Conservation (phyloP, 768 basidiomycete species). For the Porphyrellus cyaneotinctus region DNA sequence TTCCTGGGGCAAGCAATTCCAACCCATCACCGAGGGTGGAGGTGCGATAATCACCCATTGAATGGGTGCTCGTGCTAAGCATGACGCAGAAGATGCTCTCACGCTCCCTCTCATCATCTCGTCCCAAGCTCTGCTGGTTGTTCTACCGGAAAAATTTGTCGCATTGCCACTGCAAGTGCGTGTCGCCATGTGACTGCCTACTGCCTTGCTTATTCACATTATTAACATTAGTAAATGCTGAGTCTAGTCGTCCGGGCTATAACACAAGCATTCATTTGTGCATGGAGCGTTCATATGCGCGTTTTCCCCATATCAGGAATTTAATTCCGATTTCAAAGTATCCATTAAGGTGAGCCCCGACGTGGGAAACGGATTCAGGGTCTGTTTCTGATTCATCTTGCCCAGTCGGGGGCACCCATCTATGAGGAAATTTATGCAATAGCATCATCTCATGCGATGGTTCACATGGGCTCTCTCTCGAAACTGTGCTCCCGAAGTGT, state of each 20-base stretch:
- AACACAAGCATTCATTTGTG: conserved; percentile 50
- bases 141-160: conserved; percentile 51
- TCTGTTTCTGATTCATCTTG: conserved; percentile 5
- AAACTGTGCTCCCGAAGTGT: conserved; percentile 34
- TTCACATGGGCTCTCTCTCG: conserved; percentile 38
- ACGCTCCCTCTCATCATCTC: conserved; percentile 47
- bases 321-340: conserved; percentile 15
- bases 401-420: conserved; percentile 34
- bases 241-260: conserved; percentile 43
- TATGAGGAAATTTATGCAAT: conserved; percentile 32
- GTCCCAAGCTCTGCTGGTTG: conserved; percentile 55
- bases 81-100: conserved; percentile 39
- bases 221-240: conserved; percentile 22
- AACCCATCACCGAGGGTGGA: conserved; percentile 44
- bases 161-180: conserved; percentile 55
- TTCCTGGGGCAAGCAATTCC: conserved; percentile 69
- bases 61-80: conserved; percentile 6
- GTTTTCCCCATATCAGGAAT: conserved; percentile 35
- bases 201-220: conserved; percentile 1
- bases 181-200: conserved; percentile 25
- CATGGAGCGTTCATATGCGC: conserved; percentile 52
- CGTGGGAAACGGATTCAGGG: not conserved
- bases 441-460: conserved; percentile 35
- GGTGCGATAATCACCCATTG: conserved; percentile 25
- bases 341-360: conserved; percentile 14